Evolutionary conservation across 2,329 filamentous ascomycete species (phyloP), one percentile per base, ranked within the genome.

Genomic region (Colletotrichum caudatum): DNA sequence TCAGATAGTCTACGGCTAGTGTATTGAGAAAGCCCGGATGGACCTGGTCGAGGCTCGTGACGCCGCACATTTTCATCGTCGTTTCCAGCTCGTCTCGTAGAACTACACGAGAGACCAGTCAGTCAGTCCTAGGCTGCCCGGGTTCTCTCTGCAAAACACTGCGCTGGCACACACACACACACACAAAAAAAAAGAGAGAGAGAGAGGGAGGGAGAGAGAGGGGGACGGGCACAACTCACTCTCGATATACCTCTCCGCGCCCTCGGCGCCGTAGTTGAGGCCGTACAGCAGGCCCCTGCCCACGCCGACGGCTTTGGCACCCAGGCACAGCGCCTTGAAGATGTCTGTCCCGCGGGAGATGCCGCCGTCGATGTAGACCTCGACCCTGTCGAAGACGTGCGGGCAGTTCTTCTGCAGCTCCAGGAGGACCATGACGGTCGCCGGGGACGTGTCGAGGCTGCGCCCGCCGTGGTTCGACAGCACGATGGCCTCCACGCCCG

Each of bases 381-480:
- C 88, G 77, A 92, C 82, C 64, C 80, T 80, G 35, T 86, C 84
- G 63, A 92, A 89, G 0, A 93, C 83, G 66, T 88, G 83, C 0
- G 90, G 90, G 53, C 87, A 89, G 73, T 86, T 87, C 74, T 85
- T 85, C 69, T 89, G 89, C 72, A 93, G 82, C 79, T 93, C 90
- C 1, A 93, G 79, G 5, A 93, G 77, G 0, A 89, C 85, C 44
- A 92, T 78, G 39, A 93, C 83, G 0, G 87, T 84, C 0, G 90
- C 82, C 2, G 87, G 84, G 0, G 84, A 82, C 75, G 77, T 88
- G 69, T 88, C 86, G 1, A 85, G 76, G 63, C 81, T 85, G 50
- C 92, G 80, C 0, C 92, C 92, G 1, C 91, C 92, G 77, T 94
- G 92, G 75, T 94, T 94, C 18, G 86, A 89, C 1, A 94, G 83